phyloP scores from a whole-genome alignment of 768 basidiomycete species.

The Porpolomopsis calyptriformis region DNA sequence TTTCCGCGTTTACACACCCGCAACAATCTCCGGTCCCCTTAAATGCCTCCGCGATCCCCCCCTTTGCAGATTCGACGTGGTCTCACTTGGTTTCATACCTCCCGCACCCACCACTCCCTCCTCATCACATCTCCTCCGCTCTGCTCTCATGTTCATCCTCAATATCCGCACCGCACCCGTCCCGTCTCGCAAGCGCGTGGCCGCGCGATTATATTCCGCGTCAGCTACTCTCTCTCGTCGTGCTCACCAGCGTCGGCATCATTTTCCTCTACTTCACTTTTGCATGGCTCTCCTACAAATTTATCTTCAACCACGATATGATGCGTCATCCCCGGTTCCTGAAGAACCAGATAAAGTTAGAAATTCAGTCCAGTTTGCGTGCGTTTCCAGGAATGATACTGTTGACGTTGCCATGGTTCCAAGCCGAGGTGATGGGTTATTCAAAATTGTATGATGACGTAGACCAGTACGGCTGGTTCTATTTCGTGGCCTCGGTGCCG shows the following conservation, averaged over 20 bases:
- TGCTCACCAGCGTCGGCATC: conserved; percentile 72
- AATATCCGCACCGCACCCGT: conserved; percentile 16
- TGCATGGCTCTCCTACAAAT: conserved; percentile 71
- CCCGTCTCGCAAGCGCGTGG: conserved; percentile 47
- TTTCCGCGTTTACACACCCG: conserved; percentile 32
- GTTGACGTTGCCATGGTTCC: conserved; percentile 89
- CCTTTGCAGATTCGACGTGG: conserved; percentile 36
- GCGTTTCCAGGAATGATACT: conserved; percentile 78
- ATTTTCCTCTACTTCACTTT: conserved; percentile 81
- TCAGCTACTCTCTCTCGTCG: conserved; percentile 60
- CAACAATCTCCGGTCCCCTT: conserved; percentile 21
- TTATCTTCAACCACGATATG: conserved; percentile 92
- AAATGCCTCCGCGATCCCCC: conserved; percentile 31
- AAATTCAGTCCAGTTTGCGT: conserved; percentile 64
- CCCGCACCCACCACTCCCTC: conserved; percentile 44
- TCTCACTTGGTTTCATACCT: conserved; percentile 42
- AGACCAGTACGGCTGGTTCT: conserved; percentile 69
- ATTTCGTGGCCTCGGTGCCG: conserved; percentile 55
- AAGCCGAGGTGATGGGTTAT: conserved; percentile 82
- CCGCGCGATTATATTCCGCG: conserved; percentile 74
- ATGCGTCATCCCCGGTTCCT: conserved; percentile 91
- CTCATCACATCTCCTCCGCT: conserved; percentile 18
- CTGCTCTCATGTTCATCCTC: conserved; percentile 19
- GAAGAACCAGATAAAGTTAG: conserved; percentile 71
- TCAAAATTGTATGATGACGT: conserved; percentile 69